Conservation (phyloP, 305 asterid genomes). For the Nicotiana rustica region DNA sequence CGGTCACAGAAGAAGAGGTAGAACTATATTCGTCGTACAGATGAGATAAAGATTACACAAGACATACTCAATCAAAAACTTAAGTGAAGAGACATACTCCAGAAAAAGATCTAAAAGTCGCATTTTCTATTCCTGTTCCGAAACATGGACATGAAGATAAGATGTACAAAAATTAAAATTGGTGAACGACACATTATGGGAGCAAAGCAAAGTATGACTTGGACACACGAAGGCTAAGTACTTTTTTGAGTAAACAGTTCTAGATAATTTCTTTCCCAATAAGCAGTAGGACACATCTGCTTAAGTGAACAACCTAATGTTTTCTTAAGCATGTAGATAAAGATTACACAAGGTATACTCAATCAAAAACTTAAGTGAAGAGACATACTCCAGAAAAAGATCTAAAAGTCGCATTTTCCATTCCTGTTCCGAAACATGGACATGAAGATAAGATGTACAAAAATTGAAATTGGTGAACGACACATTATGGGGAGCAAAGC, state of each 20-base stretch:
- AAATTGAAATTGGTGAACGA: neutral
- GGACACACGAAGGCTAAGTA: neutral
- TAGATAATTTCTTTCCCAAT: neutral
- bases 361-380: conserved; percentile 30
- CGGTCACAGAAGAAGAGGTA: neutral
- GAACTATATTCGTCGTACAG: neutral
- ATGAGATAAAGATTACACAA: neutral
- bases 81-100: conserved; percentile 7
- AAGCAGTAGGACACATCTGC: neutral
- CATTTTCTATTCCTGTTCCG: neutral
- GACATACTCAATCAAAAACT: conserved; percentile 27
- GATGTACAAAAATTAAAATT: conserved; percentile 24
- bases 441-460: conserved; percentile 16
- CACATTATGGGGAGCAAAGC: neutral
- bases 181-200: neutral
- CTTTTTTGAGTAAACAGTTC: conserved; percentile 13
- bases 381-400: neutral
- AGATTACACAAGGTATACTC: neutral
- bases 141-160: conserved; percentile 18
- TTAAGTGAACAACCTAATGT: neutral
- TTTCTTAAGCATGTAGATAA: neutral
- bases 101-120: neutral
- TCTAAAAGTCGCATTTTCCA: neutral
- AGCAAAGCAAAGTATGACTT: conserved; percentile 8
- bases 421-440: conserved; percentile 24